Evolutionary conservation across 163 green algal species (phyloP), one percentile per base, ranked within the genome.

Genomic region (Volvox carteri): DNA sequence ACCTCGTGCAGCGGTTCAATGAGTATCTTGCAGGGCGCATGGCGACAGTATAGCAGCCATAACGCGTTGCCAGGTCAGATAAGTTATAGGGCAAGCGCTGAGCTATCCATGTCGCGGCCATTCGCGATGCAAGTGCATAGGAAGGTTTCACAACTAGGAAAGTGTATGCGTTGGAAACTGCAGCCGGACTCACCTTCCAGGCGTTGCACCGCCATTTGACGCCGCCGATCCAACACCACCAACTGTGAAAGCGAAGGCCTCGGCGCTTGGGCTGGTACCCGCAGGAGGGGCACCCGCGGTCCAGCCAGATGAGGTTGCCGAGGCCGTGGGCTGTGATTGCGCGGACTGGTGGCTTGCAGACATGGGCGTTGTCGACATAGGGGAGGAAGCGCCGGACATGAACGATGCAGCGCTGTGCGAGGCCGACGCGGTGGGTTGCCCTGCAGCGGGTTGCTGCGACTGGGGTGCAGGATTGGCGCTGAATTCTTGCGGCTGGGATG

Each of bases 111-210:
- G n/a, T n/a, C n/a, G n/a, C n/a, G n/a, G n/a, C n/a, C n/a, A n/a
- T n/a, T n/a, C n/a, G n/a, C n/a, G n/a, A n/a, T n/a, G n/a, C n/a
- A n/a, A n/a, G n/a, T n/a, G n/a, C n/a, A n/a, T n/a, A n/a, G n/a
- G n/a, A n/a, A n/a, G n/a, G n/a, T n/a, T n/a, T n/a, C n/a, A n/a
- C n/a, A n/a, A n/a, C n/a, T n/a, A n/a, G n/a, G n/a, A n/a, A n/a
- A n/a, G n/a, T n/a, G n/a, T n/a, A n/a, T n/a, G n/a, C n/a, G n/a
- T n/a, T n/a, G n/a, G n/a, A n/a, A n/a, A n/a, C n/a, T n/a, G n/a
- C n/a, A n/a, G n/a, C n/a, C n/a, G n/a, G n/a, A n/a, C 33, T 85
- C 25, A 85, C 76, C 76, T 85, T 28, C 48, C 76, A 18, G 76
- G 76, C 33, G 76, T 85, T 4, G 18, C 25, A 35, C 76, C 76